These are phyloP conservation scores for Alternaria dauci DNA, from an alignment of 2,329 filamentous ascomycete species.

Conservation along the genomic window DNA sequence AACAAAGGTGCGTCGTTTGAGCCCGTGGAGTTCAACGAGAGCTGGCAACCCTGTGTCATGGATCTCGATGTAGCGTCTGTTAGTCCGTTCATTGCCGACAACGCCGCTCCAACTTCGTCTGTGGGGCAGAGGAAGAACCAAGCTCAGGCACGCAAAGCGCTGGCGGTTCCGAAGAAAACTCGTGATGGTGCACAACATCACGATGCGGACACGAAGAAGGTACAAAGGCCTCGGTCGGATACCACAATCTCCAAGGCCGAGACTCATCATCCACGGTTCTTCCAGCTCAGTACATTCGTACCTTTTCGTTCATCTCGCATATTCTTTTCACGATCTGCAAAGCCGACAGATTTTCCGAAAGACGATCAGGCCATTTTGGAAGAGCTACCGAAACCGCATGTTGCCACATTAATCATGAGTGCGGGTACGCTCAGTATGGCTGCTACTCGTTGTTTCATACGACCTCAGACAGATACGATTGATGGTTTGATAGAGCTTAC, in stretches of 20 bases:
- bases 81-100: constrained; percentile 36
- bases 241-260: constrained; percentile 24
- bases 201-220: constrained; percentile 16
- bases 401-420: constrained; percentile 46
- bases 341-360: constrained; percentile 27
- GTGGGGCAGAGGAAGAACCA: constrained; percentile 11
- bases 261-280: constrained; percentile 39
- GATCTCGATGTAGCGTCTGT: constrained; percentile 35
- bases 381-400: constrained; percentile 41
- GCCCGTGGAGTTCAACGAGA: constrained; percentile 46
- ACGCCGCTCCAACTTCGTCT: background rate
- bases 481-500: constrained; percentile 28
- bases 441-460: constrained; percentile 32
- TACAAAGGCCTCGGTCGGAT: constrained; percentile 32
- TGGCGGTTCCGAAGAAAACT: constrained; percentile 27
- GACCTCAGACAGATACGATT: constrained; percentile 16
- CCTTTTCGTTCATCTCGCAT: constrained; percentile 45
- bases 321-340: constrained; percentile 42
- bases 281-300: constrained; percentile 43
- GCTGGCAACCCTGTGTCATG: constrained; percentile 41
- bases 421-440: constrained; percentile 48
- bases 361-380: constrained; percentile 38
- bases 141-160: constrained; percentile 16
- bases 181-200: constrained; percentile 12
- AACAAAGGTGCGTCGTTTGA: constrained; percentile 49